Evolutionary conservation across 148 eudicot species (phyloP), one percentile per base, ranked within the genome.

Genomic region (Vaccinium vitisidaea): DNA sequence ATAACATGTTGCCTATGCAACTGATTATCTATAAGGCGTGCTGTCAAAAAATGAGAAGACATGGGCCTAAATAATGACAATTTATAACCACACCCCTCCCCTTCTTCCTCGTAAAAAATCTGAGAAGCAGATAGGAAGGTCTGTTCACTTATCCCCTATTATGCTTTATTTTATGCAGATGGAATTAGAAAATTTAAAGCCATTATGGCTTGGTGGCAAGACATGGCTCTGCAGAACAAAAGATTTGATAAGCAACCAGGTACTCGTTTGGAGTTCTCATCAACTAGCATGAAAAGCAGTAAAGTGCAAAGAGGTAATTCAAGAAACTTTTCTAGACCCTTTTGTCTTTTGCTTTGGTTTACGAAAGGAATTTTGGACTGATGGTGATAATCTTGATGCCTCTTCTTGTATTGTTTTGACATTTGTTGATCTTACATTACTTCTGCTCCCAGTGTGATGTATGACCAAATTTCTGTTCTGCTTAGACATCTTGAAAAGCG

Each of bases 161-260:
- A 11, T 79, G 50, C 82, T 81, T 81, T n/a, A 70, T 9, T 80
- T 58, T 58, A 10, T 86, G 83, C 88, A 94, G 98, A 89, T 87
- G 89, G 86, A 55, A 86, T 63, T 19, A 90, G 84, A 86, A 91
- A 93, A 84, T 96, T 96, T 83, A 93, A 91, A 88, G 90, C 90
- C 46, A 90, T 96, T 67, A 91, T 94, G 91, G 88, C 94, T 59
- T 93, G 98, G 97, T 96, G 98, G 99, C 94, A 92, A 91, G 94
- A 94, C 82, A 93, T 94, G 98, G 95, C 95, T 73, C 89, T 88
- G 80, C 86, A 71, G 83, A 93, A 90, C 87, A 58, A 63, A 77
- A 88, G 88, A 77, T 84, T 88, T 79, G 30, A 48, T 84, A 39
- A 54, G 25, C 83, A 87, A 23, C 89, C 91, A 83, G 86, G 36